A percentile compares a stretch with the other conserved stretches of the same genome.
phyloP scores from a whole-genome alignment of 169 alveolate species.

The Plasmodium relictum region DNA sequence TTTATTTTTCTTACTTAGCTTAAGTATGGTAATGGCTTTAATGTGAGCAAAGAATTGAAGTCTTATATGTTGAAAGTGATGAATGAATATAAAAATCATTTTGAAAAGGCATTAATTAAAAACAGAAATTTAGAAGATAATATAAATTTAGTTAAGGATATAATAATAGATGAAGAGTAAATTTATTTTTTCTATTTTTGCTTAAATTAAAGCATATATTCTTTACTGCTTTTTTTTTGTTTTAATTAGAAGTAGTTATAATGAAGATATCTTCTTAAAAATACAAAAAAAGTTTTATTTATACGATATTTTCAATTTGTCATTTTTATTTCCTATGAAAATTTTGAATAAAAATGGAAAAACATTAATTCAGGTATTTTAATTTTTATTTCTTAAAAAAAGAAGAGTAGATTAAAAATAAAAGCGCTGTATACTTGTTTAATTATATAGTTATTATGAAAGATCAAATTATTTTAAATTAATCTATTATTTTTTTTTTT shows the following conservation, averaged over 20 bases:
- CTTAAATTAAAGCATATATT: neutral
- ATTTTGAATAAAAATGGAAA: conserved; percentile 50
- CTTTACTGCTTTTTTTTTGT: neutral
- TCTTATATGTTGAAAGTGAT: conserved; percentile 59
- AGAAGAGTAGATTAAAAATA: neutral
- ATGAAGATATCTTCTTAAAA: conserved; percentile 69
- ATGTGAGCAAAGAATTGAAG: conserved; percentile 48
- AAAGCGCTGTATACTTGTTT: neutral
- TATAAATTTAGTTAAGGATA: conserved; percentile 34
- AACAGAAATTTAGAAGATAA: conserved; percentile 60
- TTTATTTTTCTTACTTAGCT: conserved; percentile 16
- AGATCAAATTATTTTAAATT: neutral
- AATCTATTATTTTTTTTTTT: neutral
- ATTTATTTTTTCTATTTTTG: neutral
- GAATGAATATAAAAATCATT: conserved; percentile 56
- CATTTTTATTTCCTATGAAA: conserved; percentile 63
- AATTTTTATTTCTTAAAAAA: neutral
- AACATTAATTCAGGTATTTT: conserved; percentile 43
- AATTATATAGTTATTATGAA: neutral
- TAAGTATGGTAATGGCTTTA: conserved; percentile 55
- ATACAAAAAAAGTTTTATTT: conserved; percentile 44
- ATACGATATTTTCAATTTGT: conserved; percentile 53
- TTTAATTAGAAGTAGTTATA: conserved; percentile 23
- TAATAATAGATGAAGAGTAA: conserved; percentile 62
- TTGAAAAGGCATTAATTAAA: conserved; percentile 52